Evolutionary conservation across 805 yeast genomes (phyloP).

Genomic region (Yarrowia sp.): DNA sequence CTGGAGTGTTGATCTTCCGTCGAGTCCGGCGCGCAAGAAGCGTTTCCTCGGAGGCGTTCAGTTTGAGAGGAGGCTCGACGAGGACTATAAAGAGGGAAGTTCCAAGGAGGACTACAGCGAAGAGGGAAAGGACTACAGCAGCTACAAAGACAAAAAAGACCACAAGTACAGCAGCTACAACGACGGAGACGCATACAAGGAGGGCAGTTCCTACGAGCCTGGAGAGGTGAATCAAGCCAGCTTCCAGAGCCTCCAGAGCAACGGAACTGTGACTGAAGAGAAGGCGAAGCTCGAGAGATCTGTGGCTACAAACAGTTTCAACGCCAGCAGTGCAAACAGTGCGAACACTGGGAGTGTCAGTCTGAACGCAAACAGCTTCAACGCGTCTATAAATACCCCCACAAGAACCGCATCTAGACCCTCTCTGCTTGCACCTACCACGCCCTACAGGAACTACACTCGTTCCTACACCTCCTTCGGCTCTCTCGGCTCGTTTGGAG

Average conservation of each 20-base stretch:
- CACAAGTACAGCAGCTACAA: no score
- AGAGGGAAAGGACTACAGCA: neutral
- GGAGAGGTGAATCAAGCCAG: neutral
- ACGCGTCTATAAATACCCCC: neutral
- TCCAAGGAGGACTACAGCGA: no score
- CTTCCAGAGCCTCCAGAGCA: neutral
- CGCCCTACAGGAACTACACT: conserved; percentile 4
- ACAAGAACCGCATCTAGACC: neutral
- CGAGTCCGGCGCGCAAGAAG: conserved; percentile 16
- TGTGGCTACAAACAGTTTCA: no score
- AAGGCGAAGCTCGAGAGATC: neutral
- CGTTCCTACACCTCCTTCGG: neutral
- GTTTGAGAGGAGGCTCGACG: neutral
- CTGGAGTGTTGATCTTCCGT: neutral
- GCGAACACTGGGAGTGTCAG: no score
- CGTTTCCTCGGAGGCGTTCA: neutral
- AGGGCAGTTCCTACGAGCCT: no score
- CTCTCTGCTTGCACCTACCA: neutral
- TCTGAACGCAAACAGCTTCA: no score
- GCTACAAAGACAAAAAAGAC: neutral
- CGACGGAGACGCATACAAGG: no score
- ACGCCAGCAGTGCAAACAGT: no score
- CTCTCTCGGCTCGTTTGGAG: conserved; percentile 13
- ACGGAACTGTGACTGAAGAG: neutral
- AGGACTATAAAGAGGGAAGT: neutral